Conservation (phyloP, 441 rosid species). For the Gossypium trilobum region DNA sequence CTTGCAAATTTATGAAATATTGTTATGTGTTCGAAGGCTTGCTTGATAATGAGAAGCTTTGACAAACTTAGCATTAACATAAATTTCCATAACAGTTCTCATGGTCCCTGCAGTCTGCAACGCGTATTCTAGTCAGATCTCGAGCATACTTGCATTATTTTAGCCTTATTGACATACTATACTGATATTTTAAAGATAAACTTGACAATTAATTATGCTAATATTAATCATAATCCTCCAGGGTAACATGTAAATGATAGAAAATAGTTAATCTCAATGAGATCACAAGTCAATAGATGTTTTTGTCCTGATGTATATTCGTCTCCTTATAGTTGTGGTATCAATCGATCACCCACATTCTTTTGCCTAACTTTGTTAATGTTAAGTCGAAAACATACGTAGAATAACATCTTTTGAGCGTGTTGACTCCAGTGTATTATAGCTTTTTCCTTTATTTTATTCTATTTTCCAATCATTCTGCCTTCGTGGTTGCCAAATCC, state of each 20-base stretch:
- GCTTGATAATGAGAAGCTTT: neutral
- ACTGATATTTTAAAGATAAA: neutral
- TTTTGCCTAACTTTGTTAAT: neutral
- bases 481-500: neutral
- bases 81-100: neutral
- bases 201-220: neutral
- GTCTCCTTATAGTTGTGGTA: neutral
- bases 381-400: neutral
- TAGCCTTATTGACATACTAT: neutral
- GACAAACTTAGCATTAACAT: neutral
- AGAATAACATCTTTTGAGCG: neutral
- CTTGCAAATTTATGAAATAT: neutral
- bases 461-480: neutral
- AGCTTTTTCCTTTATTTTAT: neutral
- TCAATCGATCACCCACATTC: neutral
- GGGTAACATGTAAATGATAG: too few relatives aligned
- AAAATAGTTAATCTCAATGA: neutral
- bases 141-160: neutral
- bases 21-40: neutral
- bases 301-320: neutral
- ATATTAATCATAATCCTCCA: neutral
- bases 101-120: neutral
- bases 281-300: neutral
- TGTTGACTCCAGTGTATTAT: constrained; percentile 4
- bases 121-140: neutral